Base-by-base conservation (phyloP, 2,329 filamentous ascomycete species). In the Neobulgaria alba region DNA sequence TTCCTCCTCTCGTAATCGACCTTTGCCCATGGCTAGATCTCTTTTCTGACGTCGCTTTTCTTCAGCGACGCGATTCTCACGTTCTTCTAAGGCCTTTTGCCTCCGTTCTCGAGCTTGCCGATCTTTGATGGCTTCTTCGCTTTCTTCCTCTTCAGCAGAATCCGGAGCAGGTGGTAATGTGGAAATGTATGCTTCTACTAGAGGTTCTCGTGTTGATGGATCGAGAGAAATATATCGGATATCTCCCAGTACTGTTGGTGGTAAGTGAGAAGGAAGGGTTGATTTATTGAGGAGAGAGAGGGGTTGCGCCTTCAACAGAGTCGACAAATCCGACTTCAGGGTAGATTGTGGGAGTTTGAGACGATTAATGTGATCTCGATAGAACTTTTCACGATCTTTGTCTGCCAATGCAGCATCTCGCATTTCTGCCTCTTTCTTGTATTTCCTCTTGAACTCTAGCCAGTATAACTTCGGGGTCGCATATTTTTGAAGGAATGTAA, bases 391-490 rank as follows among this genome's bases (percentile, higher is more conserved):
- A 23, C 82, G 73, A 38, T 90, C 85, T 60, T 82, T 86, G 55
- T 90, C 86, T 23, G 69, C 66, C 17, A 89, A 68, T 37, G 71
- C 74, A 20, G 75, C 67, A 44, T 90, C 83, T 46, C 81, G 83
- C 83, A 98, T 88, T 38, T 80, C 74, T 0, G 75, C 63, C 49
- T 94, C 88, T 50, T 83, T 89, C 50, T 82, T 83, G 63, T 79
- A 92, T 59, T 95, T 98, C 23, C 92, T 73, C 55, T 85, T 87
- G 64, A 98, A 98, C 60, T 98, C 92, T 0, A 86, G 82, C 92
- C 92, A 98, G 68, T 94, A 98, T 1, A 98, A 72, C 64, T 95
- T 96, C 0, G 86, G 82, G 0, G 82, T 92, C 0, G 89, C 90
- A 51, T 87, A 76, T 36, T 82, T 76, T 48, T 90, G 79, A 20